Conservation (phyloP, 2,329 filamentous ascomycete genomes). For the Phaeosphaeriaceae sp. region DNA sequence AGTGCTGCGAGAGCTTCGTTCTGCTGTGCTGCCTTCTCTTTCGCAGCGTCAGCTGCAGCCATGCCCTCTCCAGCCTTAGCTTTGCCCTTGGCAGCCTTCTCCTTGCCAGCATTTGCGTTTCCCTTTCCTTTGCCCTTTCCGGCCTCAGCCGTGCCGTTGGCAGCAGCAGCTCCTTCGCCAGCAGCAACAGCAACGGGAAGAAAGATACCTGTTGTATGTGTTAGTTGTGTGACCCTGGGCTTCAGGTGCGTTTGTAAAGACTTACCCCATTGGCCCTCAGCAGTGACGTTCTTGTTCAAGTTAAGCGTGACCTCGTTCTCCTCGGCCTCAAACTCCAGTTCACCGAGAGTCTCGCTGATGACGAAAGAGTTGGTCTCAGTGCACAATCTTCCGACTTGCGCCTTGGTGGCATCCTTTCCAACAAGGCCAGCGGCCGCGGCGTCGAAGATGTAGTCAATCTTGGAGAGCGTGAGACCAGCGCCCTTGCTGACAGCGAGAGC, state of each 20-base stretch:
- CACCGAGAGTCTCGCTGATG: slow-evolving; percentile 22
- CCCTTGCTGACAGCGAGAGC: slow-evolving; percentile 25
- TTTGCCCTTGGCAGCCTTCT: slow-evolving; percentile 1
- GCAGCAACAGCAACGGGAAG: slow-evolving; percentile 16
- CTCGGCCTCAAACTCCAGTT: slow-evolving; percentile 31
- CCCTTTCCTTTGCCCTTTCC: neutral
- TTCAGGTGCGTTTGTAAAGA: neutral
- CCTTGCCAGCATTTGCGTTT: slow-evolving; percentile 1
- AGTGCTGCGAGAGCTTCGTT: neutral
- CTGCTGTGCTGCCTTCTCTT: neutral
- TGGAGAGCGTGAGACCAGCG: slow-evolving; percentile 25
- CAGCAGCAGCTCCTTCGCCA: slow-evolving; percentile 7
- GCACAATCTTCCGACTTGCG: slow-evolving; percentile 26
- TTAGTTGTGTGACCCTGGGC: slow-evolving; percentile 1
- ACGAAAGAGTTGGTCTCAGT: slow-evolving; percentile 25
- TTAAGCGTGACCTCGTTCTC: slow-evolving; percentile 33
- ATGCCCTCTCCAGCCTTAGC: neutral
- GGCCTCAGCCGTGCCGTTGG: neutral
- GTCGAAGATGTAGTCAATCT: slow-evolving; percentile 35
- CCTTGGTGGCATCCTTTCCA: slow-evolving; percentile 27
- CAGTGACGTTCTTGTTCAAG: slow-evolving; percentile 31
- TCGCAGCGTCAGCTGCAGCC: neutral
- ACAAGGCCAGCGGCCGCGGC: slow-evolving; percentile 15
- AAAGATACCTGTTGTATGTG: slow-evolving; percentile 14
- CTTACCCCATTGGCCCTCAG: slow-evolving; percentile 32